Conservation (phyloP, 169 alveolate species). For the Plasmodium coatneyi region DNA sequence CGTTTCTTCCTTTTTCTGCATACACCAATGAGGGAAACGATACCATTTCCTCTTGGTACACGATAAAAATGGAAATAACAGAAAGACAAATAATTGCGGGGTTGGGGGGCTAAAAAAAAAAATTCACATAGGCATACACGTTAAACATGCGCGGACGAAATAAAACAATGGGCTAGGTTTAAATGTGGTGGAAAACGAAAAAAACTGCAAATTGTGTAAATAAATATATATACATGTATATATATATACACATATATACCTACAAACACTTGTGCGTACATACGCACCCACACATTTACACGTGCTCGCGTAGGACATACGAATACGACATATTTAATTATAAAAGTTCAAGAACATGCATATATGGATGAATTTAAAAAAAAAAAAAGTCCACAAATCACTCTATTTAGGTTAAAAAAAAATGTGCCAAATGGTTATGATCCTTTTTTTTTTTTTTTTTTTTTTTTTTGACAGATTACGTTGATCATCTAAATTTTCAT, state of each 20-base stretch:
- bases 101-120: neutral
- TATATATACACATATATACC: neutral
- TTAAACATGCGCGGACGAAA: neutral
- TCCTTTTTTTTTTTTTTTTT: neutral
- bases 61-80: slow-evolving; percentile 17
- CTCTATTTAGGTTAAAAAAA: neutral
- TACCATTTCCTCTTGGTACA: neutral
- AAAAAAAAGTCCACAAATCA: neutral
- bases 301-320: neutral
- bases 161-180: slow-evolving; percentile 12
- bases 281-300: neutral
- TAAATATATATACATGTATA: neutral
- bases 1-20: neutral
- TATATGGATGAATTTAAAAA: neutral
- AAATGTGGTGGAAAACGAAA: slow-evolving; percentile 1
- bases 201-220: neutral
- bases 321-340: slow-evolving; percentile 14
- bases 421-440: neutral
- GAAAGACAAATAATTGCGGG: slow-evolving; percentile 28
- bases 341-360: slow-evolving; percentile 11
- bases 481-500: slow-evolving; percentile 16
- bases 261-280: neutral
- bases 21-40: slow-evolving; percentile 10
- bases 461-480: slow-evolving; percentile 10
- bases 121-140: neutral